Percentiles rank a stretch among this genome's conserved stretches.
These are phyloP conservation scores for Orbilia blumenaviensis DNA, from an alignment of 2,329 filamentous ascomycete genomes.

Conservation along the genomic window DNA sequence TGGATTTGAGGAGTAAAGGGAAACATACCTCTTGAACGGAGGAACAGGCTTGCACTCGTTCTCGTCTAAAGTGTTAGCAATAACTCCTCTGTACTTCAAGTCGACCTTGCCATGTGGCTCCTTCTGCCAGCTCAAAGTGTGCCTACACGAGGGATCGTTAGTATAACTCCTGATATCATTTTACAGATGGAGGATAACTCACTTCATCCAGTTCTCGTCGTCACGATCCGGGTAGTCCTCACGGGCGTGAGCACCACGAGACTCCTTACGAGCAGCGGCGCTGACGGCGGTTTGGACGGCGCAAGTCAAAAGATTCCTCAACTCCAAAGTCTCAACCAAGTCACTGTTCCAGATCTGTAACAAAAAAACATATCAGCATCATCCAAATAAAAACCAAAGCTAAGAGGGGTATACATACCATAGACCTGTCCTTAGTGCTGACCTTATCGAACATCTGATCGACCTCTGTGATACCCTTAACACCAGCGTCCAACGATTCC, in stretches of 20 bases:
- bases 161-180: constrained; percentile 38
- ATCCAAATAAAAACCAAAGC: neutral
- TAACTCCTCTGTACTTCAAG: constrained; percentile 84
- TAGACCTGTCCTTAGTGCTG: constrained; percentile 96
- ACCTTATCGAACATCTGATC: constrained; percentile 82
- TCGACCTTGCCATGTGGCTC: constrained; percentile 86
- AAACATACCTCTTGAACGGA: constrained; percentile 84
- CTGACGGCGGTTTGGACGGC: constrained; percentile 87
- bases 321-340: constrained; percentile 92
- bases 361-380: neutral
- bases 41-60: constrained; percentile 95
- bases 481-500: constrained; percentile 91
- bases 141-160: constrained; percentile 68
- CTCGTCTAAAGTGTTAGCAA: constrained; percentile 86
- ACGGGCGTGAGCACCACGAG: constrained; percentile 93
- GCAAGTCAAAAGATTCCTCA: constrained; percentile 95
- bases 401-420: constrained; percentile 64
- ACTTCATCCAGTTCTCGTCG: constrained; percentile 89
- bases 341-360: constrained; percentile 95
- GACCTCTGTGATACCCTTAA: constrained; percentile 83
- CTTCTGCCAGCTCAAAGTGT: constrained; percentile 97
- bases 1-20: neutral
- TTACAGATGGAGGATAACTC: neutral
- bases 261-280: constrained; percentile 94
- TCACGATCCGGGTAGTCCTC: constrained; percentile 97